Base-by-base conservation (phyloP, 176 grass and related monocot species). In the Chloris gayana region DNA sequence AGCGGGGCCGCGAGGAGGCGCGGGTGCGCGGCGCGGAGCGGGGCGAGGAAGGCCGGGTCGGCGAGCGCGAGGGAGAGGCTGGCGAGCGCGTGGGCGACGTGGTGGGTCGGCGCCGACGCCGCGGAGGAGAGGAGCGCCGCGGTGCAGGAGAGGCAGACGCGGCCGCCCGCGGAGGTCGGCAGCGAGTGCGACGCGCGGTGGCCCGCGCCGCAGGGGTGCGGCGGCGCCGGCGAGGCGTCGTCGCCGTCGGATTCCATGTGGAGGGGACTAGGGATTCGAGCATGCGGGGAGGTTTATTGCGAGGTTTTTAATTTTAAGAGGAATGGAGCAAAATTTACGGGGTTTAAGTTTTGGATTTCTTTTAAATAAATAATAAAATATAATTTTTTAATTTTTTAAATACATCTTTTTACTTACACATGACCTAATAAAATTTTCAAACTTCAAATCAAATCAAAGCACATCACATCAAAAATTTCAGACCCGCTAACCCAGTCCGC, bases 51-150 rank as follows among this genome's bases (percentile, higher is more conserved):
- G 54, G 86, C 60, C 49, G 74, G 80, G 85, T 84, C 88, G 26
- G 77, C 82, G 68, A 98, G 88, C 49, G 95, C 95, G 50, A 90
- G 46, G 59, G 95, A 92, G 80, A 97, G 85, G 66, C 78, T 88
- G 65, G 89, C 89, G 53, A 97, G 95, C 42, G 71, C 95, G 69
- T 92, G 91, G 77, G 95, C 90, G 81, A 98, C 83, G 87, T 94
- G 95, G 85, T 94, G 92, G 22, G 92, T 81, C 50, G 89, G 85
- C 64, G 88, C 79, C 69, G 84, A 75, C 42, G 85, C 64, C 8
- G 73, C 77, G 78, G 89, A 89, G 66, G 83, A 89, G 70, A 98
- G 87, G 24, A 98, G 89, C 1, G 85, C 70, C 39, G 86, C 87
- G 54, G 86, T 83, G 74, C 90, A 98, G 54, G 87, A 89, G 60